A percentile compares a stretch with the other conserved stretches of the same genome.
phyloP scores from a whole-genome alignment of 1,284 basidiomycete genomes.

The Inonotus hispidus region DNA sequence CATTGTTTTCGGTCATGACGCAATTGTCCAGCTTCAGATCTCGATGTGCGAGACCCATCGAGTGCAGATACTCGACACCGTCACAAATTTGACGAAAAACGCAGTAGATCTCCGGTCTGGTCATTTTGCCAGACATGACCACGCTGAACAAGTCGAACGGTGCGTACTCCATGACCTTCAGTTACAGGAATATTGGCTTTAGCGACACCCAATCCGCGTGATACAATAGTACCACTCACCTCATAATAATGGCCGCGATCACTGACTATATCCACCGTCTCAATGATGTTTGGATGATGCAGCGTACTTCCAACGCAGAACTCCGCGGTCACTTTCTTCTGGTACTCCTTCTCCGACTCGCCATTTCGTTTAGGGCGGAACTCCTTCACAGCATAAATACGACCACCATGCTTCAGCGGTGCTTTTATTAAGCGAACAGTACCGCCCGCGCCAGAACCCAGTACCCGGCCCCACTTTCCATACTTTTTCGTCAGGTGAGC shows the following conservation, averaged over 20 bases:
- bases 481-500: slow-evolving; percentile 97
- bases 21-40: slow-evolving; percentile 99
- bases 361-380: slow-evolving; percentile 86
- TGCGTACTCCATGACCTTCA: slow-evolving; percentile 97
- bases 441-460: slow-evolving; percentile 95
- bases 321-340: slow-evolving; percentile 98
- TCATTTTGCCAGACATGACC: slow-evolving; percentile 99
- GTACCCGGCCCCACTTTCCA: slow-evolving; percentile 95
- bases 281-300: slow-evolving; percentile 95
- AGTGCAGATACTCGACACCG: slow-evolving; percentile 97
- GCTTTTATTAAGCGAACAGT: slow-evolving; percentile 96
- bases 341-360: slow-evolving; percentile 94
- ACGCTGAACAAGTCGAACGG: slow-evolving; percentile 98
- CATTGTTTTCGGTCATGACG: slow-evolving; percentile 92
- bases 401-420: slow-evolving; percentile 69
- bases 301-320: slow-evolving; percentile 96
- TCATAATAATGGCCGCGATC: slow-evolving; percentile 99
- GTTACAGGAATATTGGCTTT: slow-evolving; percentile 20
- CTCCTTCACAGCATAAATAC: slow-evolving; percentile 95
- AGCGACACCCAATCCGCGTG: background rate
- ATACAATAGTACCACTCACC: slow-evolving; percentile 41
- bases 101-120: slow-evolving; percentile 96
- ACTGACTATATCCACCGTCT: slow-evolving; percentile 97
- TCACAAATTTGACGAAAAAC: slow-evolving; percentile 98
- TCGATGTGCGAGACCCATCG: slow-evolving; percentile 95